Evolutionary conservation across 2,329 filamentous ascomycete species (phyloP).

Genomic region (Talaromyces sp.): DNA sequence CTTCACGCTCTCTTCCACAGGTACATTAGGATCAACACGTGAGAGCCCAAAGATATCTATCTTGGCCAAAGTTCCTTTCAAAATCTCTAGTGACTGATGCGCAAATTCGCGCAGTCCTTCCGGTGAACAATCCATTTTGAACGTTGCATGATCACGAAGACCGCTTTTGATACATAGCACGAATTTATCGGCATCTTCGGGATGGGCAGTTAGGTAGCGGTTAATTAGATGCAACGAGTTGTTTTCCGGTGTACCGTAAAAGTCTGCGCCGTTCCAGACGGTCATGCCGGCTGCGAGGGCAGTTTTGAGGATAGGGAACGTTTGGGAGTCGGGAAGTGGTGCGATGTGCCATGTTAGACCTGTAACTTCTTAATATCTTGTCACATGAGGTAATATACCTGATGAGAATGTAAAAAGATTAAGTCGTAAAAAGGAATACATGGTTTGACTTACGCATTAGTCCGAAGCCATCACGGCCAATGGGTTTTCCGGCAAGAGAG

Average conservation of each 20-base stretch:
- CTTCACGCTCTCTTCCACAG: slow-evolving; percentile 47
- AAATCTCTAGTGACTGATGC: slow-evolving; percentile 53
- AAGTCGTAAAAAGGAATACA: not conserved
- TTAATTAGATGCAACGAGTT: slow-evolving; percentile 60
- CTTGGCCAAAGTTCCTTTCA: slow-evolving; percentile 47
- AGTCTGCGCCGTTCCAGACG: slow-evolving; percentile 60
- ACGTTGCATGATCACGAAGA: slow-evolving; percentile 26
- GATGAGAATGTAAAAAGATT: not conserved
- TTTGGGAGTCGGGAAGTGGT: slow-evolving; percentile 20
- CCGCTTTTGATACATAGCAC: slow-evolving; percentile 63
- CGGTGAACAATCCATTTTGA: slow-evolving; percentile 50
- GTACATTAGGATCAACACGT: slow-evolving; percentile 52
- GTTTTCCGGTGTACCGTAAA: slow-evolving; percentile 58
- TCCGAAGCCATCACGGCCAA: slow-evolving; percentile 19
- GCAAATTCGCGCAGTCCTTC: slow-evolving; percentile 56
- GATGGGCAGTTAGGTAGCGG: slow-evolving; percentile 61
- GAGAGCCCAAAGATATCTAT: slow-evolving; percentile 60
- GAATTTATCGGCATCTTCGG: slow-evolving; percentile 60
- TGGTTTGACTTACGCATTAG: slow-evolving; percentile 17
- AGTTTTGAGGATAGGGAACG: slow-evolving; percentile 47
- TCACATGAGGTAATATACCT: too few relatives aligned
- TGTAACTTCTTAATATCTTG: slow-evolving; percentile 8
- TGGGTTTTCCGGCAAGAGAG: slow-evolving; percentile 17
- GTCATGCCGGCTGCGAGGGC: slow-evolving; percentile 48
- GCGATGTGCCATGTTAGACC: slow-evolving; percentile 28